Base-by-base conservation (phyloP, 345 rosid species). In the Hibiscus mutabilis region DNA sequence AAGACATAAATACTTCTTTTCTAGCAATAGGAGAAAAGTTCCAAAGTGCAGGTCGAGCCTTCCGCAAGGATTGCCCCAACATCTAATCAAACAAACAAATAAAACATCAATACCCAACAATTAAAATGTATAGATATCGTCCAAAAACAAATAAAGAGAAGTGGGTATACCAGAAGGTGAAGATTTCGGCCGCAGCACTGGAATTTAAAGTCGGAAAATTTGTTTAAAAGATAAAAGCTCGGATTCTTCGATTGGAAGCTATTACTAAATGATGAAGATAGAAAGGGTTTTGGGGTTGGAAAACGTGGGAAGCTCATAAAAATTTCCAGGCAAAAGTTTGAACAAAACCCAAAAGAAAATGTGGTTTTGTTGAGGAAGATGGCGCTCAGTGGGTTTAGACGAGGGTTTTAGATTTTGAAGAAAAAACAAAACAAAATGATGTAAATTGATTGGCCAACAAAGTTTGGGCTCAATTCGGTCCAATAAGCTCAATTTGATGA, bases 61-160 rank as follows among this genome's bases (percentile, higher is more conserved):
- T 33, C 31, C 51, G 49, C 51, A 55, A 55, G 61, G 49, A 69
- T 27, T 31, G 49, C 24, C 51, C 62, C 62, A 69, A 69, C 60
- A 69, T 69, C 62, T 69, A 55, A 56, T 14, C 47, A 53, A 19
- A 37, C 51, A n/a, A 51, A 71, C 8, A 8, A 31, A 8, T 9
- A 31, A 71, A 66, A 22, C 12, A 44, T 25, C 57, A 47, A 66
- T 46, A 47, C 57, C 57, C 37, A 66, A 2, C 29, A 65, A 13
- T 42, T 22, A 5, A 16, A 66, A 47, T n/a, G 24, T 18, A 14
- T 16, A 66, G 49, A 25, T 25, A 47, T 25, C 9, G 16, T 19
- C 21, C 37, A 27, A 10, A 9, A 42, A 42, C 2, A 66, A 66
- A 16, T 1, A 47, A 25, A 66, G 29, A 66, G 16, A 66, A 49